Conservation (phyloP, 2,329 filamentous ascomycete genomes). For the Grosmannia clavigera region DNA sequence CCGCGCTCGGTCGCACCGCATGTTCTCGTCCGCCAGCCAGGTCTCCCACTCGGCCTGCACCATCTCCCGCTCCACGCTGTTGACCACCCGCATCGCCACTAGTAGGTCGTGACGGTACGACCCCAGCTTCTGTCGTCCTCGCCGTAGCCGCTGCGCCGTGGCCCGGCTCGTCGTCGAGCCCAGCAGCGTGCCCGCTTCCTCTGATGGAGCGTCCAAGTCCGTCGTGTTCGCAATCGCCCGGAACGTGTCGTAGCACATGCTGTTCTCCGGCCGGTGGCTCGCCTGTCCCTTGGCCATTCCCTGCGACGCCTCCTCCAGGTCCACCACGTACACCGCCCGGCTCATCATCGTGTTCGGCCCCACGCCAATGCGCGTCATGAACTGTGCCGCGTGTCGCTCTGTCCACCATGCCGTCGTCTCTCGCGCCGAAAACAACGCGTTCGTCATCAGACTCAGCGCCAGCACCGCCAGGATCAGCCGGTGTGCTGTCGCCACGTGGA, state of each 20-base stretch:
- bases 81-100: slow-evolving; percentile 81
- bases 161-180: slow-evolving; percentile 36
- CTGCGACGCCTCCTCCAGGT: slow-evolving; percentile 54
- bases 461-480: slow-evolving; percentile 60
- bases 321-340: slow-evolving; percentile 70
- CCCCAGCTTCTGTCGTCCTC: slow-evolving; percentile 72
- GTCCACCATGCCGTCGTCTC: slow-evolving; percentile 71
- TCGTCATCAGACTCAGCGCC: slow-evolving; percentile 55
- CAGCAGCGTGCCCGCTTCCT: slow-evolving; percentile 36
- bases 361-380: slow-evolving; percentile 74
- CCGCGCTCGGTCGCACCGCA: slow-evolving; percentile 54
- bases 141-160: slow-evolving; percentile 54
- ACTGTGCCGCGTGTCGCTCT: slow-evolving; percentile 66
- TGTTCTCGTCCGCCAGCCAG: slow-evolving; percentile 72
- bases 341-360: slow-evolving; percentile 70
- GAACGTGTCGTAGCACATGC: slow-evolving; percentile 41
- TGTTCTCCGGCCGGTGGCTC: not conserved
- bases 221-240: slow-evolving; percentile 43
- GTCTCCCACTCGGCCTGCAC: slow-evolving; percentile 83
- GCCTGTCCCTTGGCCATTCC: slow-evolving; percentile 20
- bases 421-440: slow-evolving; percentile 62
- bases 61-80: slow-evolving; percentile 78
- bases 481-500: slow-evolving; percentile 59
- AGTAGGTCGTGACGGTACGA: slow-evolving; percentile 80
- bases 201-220: slow-evolving; percentile 44